Evolutionary conservation across 2,329 filamentous ascomycete genomes (phyloP), one percentile per base, ranked within the genome.

Genomic region (Fusarium xyrophilum): DNA sequence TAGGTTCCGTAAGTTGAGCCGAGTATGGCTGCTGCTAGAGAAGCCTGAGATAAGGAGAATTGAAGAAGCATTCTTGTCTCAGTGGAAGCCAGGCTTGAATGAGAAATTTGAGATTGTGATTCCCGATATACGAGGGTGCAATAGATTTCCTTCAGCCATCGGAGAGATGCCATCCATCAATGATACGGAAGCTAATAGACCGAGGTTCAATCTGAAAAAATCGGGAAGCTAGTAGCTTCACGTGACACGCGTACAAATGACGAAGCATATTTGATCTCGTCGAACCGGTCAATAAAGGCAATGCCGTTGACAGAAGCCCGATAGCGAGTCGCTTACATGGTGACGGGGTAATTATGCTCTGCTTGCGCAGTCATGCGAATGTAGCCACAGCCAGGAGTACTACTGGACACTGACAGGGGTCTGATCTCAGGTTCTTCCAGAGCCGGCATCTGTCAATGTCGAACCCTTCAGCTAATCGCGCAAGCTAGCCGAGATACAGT

Each of bases 1-100:
- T 77, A 79, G 15, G 73, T 78, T 5, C 76, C 78, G 17, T 67
- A 50, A 12, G 71, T 58, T 7, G 78, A 76, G 36, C 68, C 68
- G 6, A 77, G 19, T 15, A 79, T 70, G 3, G 74, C 63, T 10
- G 65, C 63, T 15, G 66, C 71, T 12, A 74, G 40, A 8, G 67
- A 65, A 11, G 56, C 38, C 30, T 75, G 74, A 6, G 65, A 35
- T 4, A 71, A 14, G 1, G 57, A 60, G n/a, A 47, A 33, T 25
- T 56, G 43, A 6, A 59, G n/a, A 19, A 56, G 2, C 71, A 71
- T 68, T 44, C 19, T 7, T 13, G 21, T 12, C 13, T 27, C 25
- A 25, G 7, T 6, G 4, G 13, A 14, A 32, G 12, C 5, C 10
- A 28, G 7, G 5, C 12, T 9, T 13, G 2, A 15, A 19, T 4